Evolutionary conservation across 2,329 filamentous ascomycete species (phyloP), one percentile per base, ranked within the genome.

Genomic region (Neophaeococcomyces mojaviensis): DNA sequence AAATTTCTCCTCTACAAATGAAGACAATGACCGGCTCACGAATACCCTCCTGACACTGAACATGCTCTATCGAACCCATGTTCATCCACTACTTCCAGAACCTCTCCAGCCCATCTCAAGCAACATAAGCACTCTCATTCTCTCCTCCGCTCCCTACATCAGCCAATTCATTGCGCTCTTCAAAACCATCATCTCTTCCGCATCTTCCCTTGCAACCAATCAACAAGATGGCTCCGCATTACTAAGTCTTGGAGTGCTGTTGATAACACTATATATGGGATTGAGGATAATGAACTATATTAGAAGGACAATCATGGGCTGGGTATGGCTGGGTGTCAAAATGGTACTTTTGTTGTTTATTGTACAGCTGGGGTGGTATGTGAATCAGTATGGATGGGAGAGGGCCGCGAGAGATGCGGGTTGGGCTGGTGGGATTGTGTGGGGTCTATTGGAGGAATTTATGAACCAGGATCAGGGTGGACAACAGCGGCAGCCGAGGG

Each of bases 81-180:
- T 59, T 49, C 49, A 49, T 52, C 50, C 55, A n/a, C 38, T 50
- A 46, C 52, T 55, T 20, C 51, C 51, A 20, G 39, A 53, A 45
- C 47, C 50, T 34, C 32, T 57, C 10, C 44, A 57, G 47, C 41
- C 41, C 7, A 15, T 44, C 4, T 44, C 41, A 7, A 44, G 33
- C 41, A 44, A 31, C n/a, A n/a, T 44, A 18, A 44, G 18, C 33
- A 51, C 42, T 37, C 39, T 50, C 45, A 51, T 52, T 31, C 34
- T 46, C 18, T 51, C 44, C 44, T 44, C 53, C 32, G 49, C 53
- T 24, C 52, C 48, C 26, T 28, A 53, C 1, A 60, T 76, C 15
- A 60, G 57, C 30, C 61, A 69, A 6, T 55, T 48, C 64, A 2
- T 58, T 60, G 9, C 49, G 26, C 41, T 50, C 2, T 41, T 48